Base-by-base conservation (phyloP, 805 yeast genomes). In the Vanderwaltozyma polyspora region DNA sequence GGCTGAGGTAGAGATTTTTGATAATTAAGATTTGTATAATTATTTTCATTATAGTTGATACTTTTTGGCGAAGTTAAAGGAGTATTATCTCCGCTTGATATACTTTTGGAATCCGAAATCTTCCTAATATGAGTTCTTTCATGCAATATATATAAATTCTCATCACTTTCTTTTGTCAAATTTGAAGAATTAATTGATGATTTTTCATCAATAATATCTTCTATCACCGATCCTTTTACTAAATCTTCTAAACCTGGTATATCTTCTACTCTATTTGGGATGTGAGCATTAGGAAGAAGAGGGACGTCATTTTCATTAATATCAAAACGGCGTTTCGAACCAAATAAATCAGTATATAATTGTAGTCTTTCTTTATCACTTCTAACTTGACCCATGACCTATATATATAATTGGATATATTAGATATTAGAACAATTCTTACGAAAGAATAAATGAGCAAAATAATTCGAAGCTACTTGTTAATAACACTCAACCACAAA, bases 41-140 rank as follows among this genome's bases (percentile, higher is more conserved):
- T 5, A 24, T 10, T 10, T 8, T 21, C 23, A 21, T 21, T 21
- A 10, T 9, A n/a, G 12, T 16, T 31, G 4, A 16, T 17, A 29
- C 44, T 49, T 29, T 34, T 43, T 12, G 55, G 57, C 29, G 53
- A 46, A 26, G 31, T 34, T 7, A 30, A 29, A 13, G 55, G 55
- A 8, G 53, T 47, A 17, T 30, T 39, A 24, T 54, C 59, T 10
- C 34, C 42, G 37, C 57, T 49, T 16, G 56, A 40, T 26, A 53
- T 21, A 35, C 55, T 51, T 30, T 43, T 48, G 3, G 59, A 49
- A 31, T 55, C 60, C 10, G 60, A 51, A 3, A 55, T 50, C 8
- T 43, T 41, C 33, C 45, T 42, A 18, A 55, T 48, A 14, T 42
- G 42, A 1, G 55, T 43, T 17, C 40, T 41, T 11, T 46, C 42